These are phyloP conservation scores for Dunaliella salina DNA, from an alignment of 163 green algal genomes.

Conservation along the genomic window DNA sequence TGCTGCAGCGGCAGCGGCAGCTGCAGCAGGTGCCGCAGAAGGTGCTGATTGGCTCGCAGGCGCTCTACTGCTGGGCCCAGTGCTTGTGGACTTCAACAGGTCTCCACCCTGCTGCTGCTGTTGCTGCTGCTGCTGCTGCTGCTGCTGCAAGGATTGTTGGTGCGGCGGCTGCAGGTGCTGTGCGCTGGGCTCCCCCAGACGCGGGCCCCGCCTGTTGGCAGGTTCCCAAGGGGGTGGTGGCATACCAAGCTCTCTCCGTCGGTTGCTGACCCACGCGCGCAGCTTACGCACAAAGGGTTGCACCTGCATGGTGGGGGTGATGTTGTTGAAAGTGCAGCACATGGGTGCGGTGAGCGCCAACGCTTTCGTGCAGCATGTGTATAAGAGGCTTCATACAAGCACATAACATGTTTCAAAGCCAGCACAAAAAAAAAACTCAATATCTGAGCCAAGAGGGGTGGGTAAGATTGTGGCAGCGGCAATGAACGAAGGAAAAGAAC, in stretches of 20 bases:
- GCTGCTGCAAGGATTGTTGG: too few species aligned
- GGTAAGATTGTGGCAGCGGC: too few species aligned
- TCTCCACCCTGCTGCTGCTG: not conserved
- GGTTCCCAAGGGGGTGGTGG: not conserved
- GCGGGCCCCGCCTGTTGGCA: not conserved
- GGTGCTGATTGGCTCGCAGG: not conserved
- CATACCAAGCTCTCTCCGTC: not conserved
- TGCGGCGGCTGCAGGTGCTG: not conserved
- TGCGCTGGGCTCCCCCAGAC: not conserved
- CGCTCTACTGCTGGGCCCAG: not conserved
- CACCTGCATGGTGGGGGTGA: not conserved
- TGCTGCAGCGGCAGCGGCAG: not conserved
- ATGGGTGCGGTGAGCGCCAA: too few species aligned
- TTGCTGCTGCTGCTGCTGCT: not conserved
- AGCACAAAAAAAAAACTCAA: too few species aligned
- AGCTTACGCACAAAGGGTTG: conserved; percentile 12
- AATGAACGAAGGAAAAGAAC: too few species aligned
- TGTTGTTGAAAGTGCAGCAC: too few species aligned
- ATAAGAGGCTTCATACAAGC: too few species aligned
- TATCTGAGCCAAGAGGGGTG: too few species aligned
- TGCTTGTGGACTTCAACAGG: not conserved
- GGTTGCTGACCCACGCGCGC: not conserved
- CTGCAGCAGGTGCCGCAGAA: not conserved
- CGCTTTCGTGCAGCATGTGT: too few species aligned
- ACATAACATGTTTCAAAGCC: too few species aligned